Evolutionary conservation across 495 filamentous ascomycete genomes (phyloP), one percentile per base, ranked within the genome.

Genomic region (Hyaloscypha hepaticicola): DNA sequence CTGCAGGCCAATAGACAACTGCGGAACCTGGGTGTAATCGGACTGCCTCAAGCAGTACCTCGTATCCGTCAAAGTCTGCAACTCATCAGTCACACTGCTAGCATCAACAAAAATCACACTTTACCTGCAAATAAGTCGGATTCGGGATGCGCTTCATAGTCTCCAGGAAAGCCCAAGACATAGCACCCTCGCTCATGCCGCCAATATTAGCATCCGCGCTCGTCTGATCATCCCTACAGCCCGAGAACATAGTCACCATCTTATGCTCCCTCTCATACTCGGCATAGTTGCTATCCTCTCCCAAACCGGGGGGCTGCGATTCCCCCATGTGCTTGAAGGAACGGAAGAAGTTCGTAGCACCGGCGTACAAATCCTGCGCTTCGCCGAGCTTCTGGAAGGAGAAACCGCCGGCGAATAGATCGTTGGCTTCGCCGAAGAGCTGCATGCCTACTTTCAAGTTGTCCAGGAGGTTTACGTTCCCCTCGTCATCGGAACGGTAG

Each of bases 201-300:
- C 76, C 73, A 58, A 86, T 86, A 50, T 74, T 78, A 25, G 85
- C 80, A 74, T 87, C 83, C 33, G 85, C 84, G 49, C 77, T 80
- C 0, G 84, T 86, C 75, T 87, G 83, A 64, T 86, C 82, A 71
- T 86, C 85, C 14, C 77, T 69, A 69, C 84, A 87, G 5, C 85
- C 85, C 28, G 77, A 80, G 66, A 84, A 86, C 85, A 87, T 85
- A 66, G 77, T 82, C 29, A 85, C 84, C 63, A 82, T 77, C 65
- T 79, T 78, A 28, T 81, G 80, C 63, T 83, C 81, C 55, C 79
- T 77, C 12, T 21, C 59, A 53, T 67, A 67, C 25, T 24, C 53
- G 27, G 71, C 71, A 70, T 83, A 81, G 21, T 77, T 69, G 0
- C 74, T 80, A 45, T 45, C 38, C 27, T 85, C 69, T 0, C 82